Evolutionary conservation across 108 stramenopile genomes (phyloP).

Genomic region (Cyclotella baltica): DNA sequence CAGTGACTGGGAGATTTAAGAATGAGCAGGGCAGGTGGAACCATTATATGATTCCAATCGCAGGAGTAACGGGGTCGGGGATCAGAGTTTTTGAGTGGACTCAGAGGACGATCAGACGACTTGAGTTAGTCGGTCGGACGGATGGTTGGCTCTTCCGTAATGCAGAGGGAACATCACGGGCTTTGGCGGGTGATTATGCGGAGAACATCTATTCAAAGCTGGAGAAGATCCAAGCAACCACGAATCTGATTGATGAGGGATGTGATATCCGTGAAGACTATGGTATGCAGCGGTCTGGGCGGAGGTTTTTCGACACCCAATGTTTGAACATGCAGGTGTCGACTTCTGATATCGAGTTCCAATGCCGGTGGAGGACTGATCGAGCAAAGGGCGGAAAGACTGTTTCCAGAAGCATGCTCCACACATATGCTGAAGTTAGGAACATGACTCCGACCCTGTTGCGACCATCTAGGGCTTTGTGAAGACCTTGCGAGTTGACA

Average conservation of each 20-base stretch:
- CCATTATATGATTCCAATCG: too few species aligned
- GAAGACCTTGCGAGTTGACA: too few species aligned
- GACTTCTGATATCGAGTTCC: too few species aligned
- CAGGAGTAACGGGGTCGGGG: neutral
- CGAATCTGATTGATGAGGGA: constrained; percentile 4
- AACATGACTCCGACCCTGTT: constrained; percentile 1
- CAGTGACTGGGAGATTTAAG: too few species aligned
- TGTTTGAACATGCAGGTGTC: too few species aligned
- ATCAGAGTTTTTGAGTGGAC: too few species aligned
- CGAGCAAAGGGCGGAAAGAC: constrained; percentile 1
- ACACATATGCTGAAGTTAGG: neutral
- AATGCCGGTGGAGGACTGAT: constrained; percentile 3
- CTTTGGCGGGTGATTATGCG: neutral
- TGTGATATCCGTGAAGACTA: constrained; percentile 9
- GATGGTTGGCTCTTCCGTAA: neutral
- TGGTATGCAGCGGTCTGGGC: constrained; percentile 8
- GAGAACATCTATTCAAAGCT: neutral
- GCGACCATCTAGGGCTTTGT: constrained; percentile 5
- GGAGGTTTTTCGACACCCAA: neutral
- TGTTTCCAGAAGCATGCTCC: neutral
- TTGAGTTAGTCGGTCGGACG: neutral
- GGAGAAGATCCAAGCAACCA: constrained; percentile 5
- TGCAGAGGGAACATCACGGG: neutral
- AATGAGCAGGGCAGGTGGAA: too few species aligned
- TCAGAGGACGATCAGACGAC: neutral